phyloP scores from a whole-genome alignment of 768 basidiomycete genomes.

The Infundibulicybe gibba region DNA sequence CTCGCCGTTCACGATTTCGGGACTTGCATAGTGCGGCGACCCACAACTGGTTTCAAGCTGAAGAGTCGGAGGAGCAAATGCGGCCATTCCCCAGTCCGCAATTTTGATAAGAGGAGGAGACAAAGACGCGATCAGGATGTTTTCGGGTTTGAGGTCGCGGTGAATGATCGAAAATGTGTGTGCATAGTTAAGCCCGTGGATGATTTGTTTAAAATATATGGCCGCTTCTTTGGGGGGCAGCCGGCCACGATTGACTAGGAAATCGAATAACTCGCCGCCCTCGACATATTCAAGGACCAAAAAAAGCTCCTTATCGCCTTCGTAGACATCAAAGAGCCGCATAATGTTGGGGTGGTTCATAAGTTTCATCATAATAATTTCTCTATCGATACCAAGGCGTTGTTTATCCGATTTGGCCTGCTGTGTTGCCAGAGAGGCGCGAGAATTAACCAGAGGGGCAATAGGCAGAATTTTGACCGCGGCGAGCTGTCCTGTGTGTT shows the following conservation, averaged over 20 bases:
- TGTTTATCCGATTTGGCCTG: conserved; percentile 77
- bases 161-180: conserved; percentile 98
- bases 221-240: conserved; percentile 80
- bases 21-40: conserved; percentile 94
- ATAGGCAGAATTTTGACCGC: conserved; percentile 95
- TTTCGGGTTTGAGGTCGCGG: conserved; percentile 97
- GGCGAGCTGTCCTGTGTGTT: conserved; percentile 83
- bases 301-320: conserved; percentile 87
- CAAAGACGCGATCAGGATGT: conserved; percentile 85
- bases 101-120: conserved; percentile 87
- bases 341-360: conserved; percentile 98
- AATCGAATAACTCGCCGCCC: conserved; percentile 96
- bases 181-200: conserved; percentile 94
- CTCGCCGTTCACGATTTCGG: conserved; percentile 91
- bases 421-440: conserved; percentile 61
- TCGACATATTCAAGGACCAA: conserved; percentile 94
- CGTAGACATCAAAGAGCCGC: conserved; percentile 93
- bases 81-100: conserved; percentile 98
- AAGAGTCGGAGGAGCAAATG: conserved; percentile 81
- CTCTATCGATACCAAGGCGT: conserved; percentile 84
- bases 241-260: conserved; percentile 84
- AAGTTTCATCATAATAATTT: conserved; percentile 99
- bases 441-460: conserved; percentile 70
- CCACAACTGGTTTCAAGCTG: conserved; percentile 95
- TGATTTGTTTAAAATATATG: conserved; percentile 92